Base-by-base conservation (phyloP, 2,329 filamentous ascomycete species). In the Ophiostoma sp. region DNA sequence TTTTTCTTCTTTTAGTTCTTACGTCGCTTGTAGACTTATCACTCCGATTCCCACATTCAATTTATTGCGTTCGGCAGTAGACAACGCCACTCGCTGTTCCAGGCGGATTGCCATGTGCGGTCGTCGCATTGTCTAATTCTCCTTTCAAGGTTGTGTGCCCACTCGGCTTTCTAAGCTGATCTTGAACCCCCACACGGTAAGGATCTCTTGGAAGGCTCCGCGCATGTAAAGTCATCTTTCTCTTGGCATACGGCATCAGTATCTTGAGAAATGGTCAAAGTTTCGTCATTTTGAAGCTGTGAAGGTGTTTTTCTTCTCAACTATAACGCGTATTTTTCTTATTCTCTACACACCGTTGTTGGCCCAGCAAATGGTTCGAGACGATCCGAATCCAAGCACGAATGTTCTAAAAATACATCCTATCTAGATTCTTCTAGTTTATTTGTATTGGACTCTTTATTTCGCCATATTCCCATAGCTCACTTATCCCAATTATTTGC, bases 171-270 rank as follows among this genome's bases (percentile, higher is more conserved):
- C 2, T 22, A 22, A 55, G 66, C 68, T 45, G 59, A 59, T 70
- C 68, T 70, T 59, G 4, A n/a, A 19, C 68, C 68, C 68, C 68
- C 68, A 70, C 68, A 31, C 68, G 50, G 50, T 59, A 70, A 39
- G 3, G 59, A 39, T 63, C 59, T 63, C 59, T 36, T 39, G 31
- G 59, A 39, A n/a, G 2, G 59, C 19, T 39, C 9, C 17, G 3
- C 39, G 59, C 9, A 59, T 45, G 50, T 28, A 55, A 22, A 25
- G 17, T 2, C 19, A 36, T 39, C 28, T n/a, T 17, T 33, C 19
- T 57, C 66, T 69, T 69, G 66, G 66, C 66, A 31, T 15, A 50
- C 52, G 39, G 64, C 7, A 69, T 52, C 28, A 55, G 28, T 15
- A 15, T 31, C 61, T 45, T 28, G 39, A 3, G 15, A 3, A 1